Conservation (phyloP, 169 alveolate species). For the Neospora caninum region DNA sequence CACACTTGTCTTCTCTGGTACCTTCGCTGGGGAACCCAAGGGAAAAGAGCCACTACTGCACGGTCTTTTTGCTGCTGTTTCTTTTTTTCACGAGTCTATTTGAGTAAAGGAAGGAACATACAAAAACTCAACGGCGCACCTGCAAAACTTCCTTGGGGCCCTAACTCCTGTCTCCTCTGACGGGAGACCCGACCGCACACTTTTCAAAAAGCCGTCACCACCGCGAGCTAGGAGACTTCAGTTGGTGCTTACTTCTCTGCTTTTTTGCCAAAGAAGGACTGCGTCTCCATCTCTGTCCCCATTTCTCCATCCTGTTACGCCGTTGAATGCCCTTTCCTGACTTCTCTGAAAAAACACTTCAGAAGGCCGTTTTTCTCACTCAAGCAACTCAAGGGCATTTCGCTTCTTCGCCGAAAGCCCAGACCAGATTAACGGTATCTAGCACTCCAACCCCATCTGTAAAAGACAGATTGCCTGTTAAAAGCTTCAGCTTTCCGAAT, state of each 20-base stretch:
- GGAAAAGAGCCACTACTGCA: background rate
- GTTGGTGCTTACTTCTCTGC: background rate
- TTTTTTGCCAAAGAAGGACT: background rate
- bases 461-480: too few relatives aligned
- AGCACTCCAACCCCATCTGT: too few relatives aligned
- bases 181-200: background rate
- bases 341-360: too few relatives aligned
- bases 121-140: background rate
- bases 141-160: too few relatives aligned
- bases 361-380: too few relatives aligned
- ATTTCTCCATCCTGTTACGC: too few relatives aligned
- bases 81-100: background rate
- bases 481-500: too few relatives aligned
- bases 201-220: background rate
- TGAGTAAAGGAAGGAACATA: background rate
- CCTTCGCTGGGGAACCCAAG: background rate
- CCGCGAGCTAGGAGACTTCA: background rate
- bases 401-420: too few relatives aligned
- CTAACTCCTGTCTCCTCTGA: background rate
- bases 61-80: background rate
- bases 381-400: too few relatives aligned
- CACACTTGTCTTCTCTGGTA: background rate
- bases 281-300: too few relatives aligned
- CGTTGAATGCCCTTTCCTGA: too few relatives aligned
- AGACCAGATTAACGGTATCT: too few relatives aligned